Percentiles rank a stretch among this genome's conserved stretches.
phyloP scores from a whole-genome alignment of 441 rosid species.

The Populus hybrid region DNA sequence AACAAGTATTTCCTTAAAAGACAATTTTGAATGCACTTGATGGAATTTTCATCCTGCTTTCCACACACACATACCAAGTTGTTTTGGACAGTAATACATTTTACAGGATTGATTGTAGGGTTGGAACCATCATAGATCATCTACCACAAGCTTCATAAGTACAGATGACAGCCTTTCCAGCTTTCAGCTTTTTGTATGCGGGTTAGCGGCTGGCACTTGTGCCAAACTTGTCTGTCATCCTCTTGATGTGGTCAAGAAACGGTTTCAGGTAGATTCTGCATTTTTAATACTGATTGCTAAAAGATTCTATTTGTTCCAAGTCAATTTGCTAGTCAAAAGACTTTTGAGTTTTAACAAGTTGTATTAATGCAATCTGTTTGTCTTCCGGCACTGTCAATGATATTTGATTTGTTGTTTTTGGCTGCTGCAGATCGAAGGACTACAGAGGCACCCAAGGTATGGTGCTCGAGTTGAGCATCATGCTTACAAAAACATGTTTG shows the following conservation, averaged over 20 bases:
- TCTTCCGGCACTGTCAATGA: neutral
- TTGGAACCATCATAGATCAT: conserved; percentile 55
- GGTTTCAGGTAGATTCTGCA: conserved; percentile 71
- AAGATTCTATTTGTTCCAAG: neutral
- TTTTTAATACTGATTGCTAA: neutral
- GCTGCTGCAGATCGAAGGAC: conserved; percentile 76
- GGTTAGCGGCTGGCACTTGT: conserved; percentile 88
- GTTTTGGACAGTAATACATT: conserved; percentile 2
- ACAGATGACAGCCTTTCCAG: conserved; percentile 56
- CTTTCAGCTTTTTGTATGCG: conserved; percentile 82
- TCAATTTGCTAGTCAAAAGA: neutral
- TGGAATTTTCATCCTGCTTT: neutral
- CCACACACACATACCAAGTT: neutral
- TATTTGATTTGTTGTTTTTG: neutral
- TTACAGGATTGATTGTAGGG: conserved; percentile 36
- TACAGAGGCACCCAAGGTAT: conserved; percentile 80
- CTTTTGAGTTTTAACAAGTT: neutral
- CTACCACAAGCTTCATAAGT: conserved; percentile 30
- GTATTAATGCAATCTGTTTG: neutral
- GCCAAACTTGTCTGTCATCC: conserved; percentile 98
- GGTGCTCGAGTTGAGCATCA: conserved; percentile 77
- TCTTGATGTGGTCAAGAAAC: conserved; percentile 93
- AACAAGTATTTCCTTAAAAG: conserved; percentile 16
- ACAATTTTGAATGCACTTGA: neutral
- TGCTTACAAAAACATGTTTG: conserved; percentile 77